Conservation (phyloP, 192 early-diverging fungal genomes). For the Entrophospora sp. region DNA sequence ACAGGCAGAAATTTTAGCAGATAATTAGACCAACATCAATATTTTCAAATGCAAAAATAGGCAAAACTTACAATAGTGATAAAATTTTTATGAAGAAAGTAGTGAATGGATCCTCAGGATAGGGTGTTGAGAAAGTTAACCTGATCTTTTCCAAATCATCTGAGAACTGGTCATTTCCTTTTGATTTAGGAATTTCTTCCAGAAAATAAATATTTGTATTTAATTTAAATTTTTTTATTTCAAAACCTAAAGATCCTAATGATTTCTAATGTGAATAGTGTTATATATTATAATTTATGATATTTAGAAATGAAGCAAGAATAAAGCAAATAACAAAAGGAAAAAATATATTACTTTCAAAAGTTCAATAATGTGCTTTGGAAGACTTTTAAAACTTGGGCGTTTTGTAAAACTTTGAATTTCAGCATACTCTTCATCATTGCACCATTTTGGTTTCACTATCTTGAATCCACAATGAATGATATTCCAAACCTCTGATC, state of each 20-base stretch:
- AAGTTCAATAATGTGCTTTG: slow-evolving; percentile 15
- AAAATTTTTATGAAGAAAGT: slow-evolving; percentile 9
- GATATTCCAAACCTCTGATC: slow-evolving; percentile 14
- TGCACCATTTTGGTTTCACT: slow-evolving; percentile 15
- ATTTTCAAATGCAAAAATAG: background rate
- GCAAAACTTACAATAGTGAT: slow-evolving; percentile 7
- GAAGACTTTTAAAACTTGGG: slow-evolving; percentile 12
- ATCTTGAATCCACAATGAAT: slow-evolving; percentile 7
- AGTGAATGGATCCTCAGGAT: slow-evolving; percentile 17
- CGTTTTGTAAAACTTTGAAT: slow-evolving; percentile 10
- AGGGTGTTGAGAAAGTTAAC: background rate
- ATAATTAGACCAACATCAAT: background rate
- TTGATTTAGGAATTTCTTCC: slow-evolving; percentile 3
- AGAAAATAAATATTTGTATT: background rate
- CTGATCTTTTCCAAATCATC: slow-evolving; percentile 4
- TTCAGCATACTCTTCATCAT: slow-evolving; percentile 2
- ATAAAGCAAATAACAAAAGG: background rate
- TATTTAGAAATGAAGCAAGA: slow-evolving; percentile 1
- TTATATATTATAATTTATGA: background rate
- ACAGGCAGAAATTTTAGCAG: background rate
- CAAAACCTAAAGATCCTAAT: slow-evolving; percentile 15
- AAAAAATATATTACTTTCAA: slow-evolving; percentile 10
- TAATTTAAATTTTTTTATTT: slow-evolving; percentile 12
- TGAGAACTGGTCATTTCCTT: background rate
- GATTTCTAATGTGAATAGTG: slow-evolving; percentile 7